Evolutionary conservation across 352 stramenopile genomes (phyloP).

Genomic region (Phytophthora niederhauseri): DNA sequence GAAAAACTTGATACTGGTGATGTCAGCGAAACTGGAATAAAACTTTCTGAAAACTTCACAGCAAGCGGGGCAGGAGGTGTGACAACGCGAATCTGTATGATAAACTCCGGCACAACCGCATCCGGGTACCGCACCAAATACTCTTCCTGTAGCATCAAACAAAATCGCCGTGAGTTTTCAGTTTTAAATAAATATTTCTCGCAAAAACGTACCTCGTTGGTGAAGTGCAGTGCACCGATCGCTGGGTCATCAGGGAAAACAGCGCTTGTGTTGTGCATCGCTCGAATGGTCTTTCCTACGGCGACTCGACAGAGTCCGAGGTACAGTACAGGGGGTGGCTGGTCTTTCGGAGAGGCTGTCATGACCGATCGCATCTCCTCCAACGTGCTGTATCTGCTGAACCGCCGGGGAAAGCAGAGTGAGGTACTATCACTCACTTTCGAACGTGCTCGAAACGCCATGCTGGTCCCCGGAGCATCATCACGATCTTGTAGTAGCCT

Average conservation of each 20-base stretch:
- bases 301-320: conserved; percentile 75
- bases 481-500: conserved; percentile 25
- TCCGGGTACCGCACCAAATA: conserved; percentile 69
- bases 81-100: conserved; percentile 53
- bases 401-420: conserved; percentile 60
- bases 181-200: background rate
- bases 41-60: conserved; percentile 6
- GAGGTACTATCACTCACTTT: conserved; percentile 17
- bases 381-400: conserved; percentile 82
- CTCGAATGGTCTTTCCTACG: conserved; percentile 54
- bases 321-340: conserved; percentile 36
- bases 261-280: conserved; percentile 12
- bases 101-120: conserved; percentile 76
- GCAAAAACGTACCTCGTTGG: conserved; percentile 34
- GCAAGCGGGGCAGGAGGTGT: background rate
- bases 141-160: conserved; percentile 49
- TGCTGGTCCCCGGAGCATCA: conserved; percentile 32
- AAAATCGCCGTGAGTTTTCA: background rate
- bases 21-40: conserved; percentile 15
- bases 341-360: background rate
- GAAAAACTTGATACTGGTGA: conserved; percentile 3
- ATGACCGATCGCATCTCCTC: conserved; percentile 29
- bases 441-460: conserved; percentile 24
- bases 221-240: conserved; percentile 49
- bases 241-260: conserved; percentile 39